These are phyloP conservation scores for Speleostelium caveatum DNA, from an alignment of 78 protist genomes.

Conservation along the genomic window DNA sequence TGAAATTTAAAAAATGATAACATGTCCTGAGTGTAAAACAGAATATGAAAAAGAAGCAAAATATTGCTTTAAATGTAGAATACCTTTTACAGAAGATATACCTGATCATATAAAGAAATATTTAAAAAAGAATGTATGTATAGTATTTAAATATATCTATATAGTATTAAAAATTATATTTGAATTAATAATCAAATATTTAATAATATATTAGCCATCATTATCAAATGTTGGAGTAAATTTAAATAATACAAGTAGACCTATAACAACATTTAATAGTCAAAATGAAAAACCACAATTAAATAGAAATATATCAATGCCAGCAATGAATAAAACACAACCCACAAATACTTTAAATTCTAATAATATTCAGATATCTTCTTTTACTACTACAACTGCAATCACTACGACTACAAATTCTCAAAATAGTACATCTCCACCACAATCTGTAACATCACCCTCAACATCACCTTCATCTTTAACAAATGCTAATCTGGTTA, in stretches of 20 bases:
- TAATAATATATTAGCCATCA: slow-evolving; percentile 6
- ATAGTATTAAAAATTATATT: background rate
- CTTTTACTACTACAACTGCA: slow-evolving; percentile 2
- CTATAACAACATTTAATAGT: background rate
- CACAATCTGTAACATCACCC: slow-evolving; percentile 19
- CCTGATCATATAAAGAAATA: slow-evolving; percentile 65
- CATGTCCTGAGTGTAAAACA: slow-evolving; percentile 65
- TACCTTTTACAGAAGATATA: slow-evolving; percentile 73
- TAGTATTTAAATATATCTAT: background rate
- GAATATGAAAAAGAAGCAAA: slow-evolving; percentile 81
- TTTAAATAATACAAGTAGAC: slow-evolving; percentile 7
- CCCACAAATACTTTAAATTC: background rate
- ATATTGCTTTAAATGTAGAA: slow-evolving; percentile 78
- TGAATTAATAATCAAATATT: no score
- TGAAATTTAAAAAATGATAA: slow-evolving; percentile 6
- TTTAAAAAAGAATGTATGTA: slow-evolving; percentile 15
- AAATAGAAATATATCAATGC: slow-evolving; percentile 15
- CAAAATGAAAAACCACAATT: slow-evolving; percentile 57
- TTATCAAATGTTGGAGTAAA: background rate
- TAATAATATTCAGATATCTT: slow-evolving; percentile 15
- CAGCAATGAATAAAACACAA: slow-evolving; percentile 4
- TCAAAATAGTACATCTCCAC: background rate
- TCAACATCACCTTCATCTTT: background rate
- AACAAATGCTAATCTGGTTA: background rate
- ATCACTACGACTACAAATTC: background rate